Evolutionary conservation across 139 green algal species (phyloP).

Genomic region (Closterium sp.): DNA sequence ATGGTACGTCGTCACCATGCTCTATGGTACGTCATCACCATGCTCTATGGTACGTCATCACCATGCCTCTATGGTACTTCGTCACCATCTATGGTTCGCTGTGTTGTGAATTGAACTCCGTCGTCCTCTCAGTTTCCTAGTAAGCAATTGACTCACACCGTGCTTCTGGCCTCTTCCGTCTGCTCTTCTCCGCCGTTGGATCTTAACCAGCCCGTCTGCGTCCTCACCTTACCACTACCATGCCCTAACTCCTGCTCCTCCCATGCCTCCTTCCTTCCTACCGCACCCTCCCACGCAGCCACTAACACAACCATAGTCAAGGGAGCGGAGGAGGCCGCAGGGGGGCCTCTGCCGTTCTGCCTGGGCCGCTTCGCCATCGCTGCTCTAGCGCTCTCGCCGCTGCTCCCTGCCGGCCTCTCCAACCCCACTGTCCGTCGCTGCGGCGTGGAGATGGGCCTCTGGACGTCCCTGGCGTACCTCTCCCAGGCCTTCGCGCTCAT

Average conservation of each 20-base stretch:
- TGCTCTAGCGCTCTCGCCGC: slow-evolving; percentile 27
- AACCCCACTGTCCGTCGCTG: neutral
- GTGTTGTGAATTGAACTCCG: too few species aligned
- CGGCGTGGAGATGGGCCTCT: slow-evolving; percentile 31
- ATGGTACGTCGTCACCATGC: too few species aligned
- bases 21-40: too few species aligned
- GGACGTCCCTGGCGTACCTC: slow-evolving; percentile 12
- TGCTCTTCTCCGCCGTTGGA: too few species aligned
- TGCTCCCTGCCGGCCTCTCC: neutral
- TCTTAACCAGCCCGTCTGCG: too few species aligned
- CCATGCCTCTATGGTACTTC: too few species aligned
- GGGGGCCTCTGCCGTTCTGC: slow-evolving; percentile 26
- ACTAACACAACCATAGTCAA: slow-evolving; percentile 45
- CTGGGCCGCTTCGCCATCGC: slow-evolving; percentile 42
- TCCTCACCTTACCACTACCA: neutral
- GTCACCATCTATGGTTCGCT: too few species aligned
- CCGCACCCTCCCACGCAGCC: neutral
- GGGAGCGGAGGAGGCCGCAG: slow-evolving; percentile 15
- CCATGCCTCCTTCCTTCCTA: neutral
- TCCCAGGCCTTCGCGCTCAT: slow-evolving; percentile 68
- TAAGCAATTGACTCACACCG: too few species aligned
- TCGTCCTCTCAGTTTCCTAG: too few species aligned
- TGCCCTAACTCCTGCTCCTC: neutral
- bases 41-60: too few species aligned
- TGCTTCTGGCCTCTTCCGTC: too few species aligned